These are phyloP conservation scores for Ceriops decandra DNA, from an alignment of 345 rosid species.

Conservation along the genomic window DNA sequence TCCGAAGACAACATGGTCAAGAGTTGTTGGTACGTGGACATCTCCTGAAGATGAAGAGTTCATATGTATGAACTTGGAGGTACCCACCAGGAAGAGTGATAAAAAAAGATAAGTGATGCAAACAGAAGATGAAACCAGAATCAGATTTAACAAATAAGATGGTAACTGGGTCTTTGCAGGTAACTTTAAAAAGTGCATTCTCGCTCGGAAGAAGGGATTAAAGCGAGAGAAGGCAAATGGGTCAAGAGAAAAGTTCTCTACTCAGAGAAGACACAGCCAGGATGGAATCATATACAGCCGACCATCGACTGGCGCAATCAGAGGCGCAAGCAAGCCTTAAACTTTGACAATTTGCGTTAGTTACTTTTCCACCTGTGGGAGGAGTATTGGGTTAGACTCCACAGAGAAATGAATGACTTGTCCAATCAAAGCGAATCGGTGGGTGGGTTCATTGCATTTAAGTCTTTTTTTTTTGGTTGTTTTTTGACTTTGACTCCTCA, in stretches of 20 bases:
- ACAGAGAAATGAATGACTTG: no score
- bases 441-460: no score
- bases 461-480: no score
- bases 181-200: constrained; percentile 37
- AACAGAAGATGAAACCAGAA: constrained; percentile 37
- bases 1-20: constrained; percentile 67
- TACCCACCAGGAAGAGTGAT: constrained; percentile 38
- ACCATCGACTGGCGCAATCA: constrained; percentile 13
- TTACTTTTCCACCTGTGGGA: not conserved
- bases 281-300: not conserved
- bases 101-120: constrained; percentile 42
- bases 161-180: constrained; percentile 32
- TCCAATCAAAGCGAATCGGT: no score
- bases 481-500: no score
- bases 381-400: not conserved
- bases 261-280: not conserved
- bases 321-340: constrained; percentile 8
- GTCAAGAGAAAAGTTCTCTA: not conserved
- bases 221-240: not conserved
- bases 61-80: constrained; percentile 25
- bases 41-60: constrained; percentile 24
- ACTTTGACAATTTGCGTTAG: not conserved
- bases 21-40: constrained; percentile 29
- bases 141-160: constrained; percentile 34
- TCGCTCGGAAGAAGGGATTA: not conserved